phyloP scores from a whole-genome alignment of 1,139 yeast genomes.

The Geotrichum klebahnii region DNA sequence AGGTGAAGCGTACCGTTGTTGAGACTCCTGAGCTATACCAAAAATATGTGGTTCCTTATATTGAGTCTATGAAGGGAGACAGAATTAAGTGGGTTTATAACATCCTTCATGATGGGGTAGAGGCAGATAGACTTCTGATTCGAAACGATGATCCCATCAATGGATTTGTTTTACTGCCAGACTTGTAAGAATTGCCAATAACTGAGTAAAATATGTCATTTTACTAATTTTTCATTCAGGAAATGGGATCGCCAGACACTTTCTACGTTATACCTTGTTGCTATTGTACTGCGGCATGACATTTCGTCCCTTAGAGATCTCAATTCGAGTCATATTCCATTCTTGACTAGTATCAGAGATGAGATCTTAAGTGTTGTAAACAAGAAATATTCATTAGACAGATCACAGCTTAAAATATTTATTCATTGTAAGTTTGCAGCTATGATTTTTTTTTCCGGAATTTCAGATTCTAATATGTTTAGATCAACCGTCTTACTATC shows the following conservation, averaged over 20 bases:
- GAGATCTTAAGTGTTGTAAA: constrained; percentile 50
- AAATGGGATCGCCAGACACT: constrained; percentile 83
- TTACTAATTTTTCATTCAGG: too few species aligned
- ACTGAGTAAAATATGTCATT: too few species aligned
- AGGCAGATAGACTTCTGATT: constrained; percentile 68
- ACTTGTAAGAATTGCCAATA: constrained; percentile 44
- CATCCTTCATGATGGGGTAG: constrained; percentile 76
- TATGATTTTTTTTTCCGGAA: neutral
- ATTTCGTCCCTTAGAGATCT: constrained; percentile 77
- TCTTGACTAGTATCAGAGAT: constrained; percentile 47
- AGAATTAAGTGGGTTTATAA: constrained; percentile 87
- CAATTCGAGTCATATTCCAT: constrained; percentile 53
- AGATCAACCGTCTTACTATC: constrained; percentile 91
- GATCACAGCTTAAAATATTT: constrained; percentile 62
- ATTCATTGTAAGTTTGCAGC: constrained; percentile 50
- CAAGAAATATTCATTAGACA: constrained; percentile 44
- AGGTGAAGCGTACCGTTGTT: constrained; percentile 53
- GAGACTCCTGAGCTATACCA: constrained; percentile 81
- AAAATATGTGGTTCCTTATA: constrained; percentile 65
- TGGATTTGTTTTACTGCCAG: constrained; percentile 49
- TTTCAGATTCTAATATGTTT: constrained; percentile 12
- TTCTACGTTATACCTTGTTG: constrained; percentile 70
- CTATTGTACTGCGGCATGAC: constrained; percentile 68
- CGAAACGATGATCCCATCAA: constrained; percentile 53
- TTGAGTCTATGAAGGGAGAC: constrained; percentile 69